Base-by-base conservation (phyloP, 257 asterid genomes). In the Mentha longifolia region DNA sequence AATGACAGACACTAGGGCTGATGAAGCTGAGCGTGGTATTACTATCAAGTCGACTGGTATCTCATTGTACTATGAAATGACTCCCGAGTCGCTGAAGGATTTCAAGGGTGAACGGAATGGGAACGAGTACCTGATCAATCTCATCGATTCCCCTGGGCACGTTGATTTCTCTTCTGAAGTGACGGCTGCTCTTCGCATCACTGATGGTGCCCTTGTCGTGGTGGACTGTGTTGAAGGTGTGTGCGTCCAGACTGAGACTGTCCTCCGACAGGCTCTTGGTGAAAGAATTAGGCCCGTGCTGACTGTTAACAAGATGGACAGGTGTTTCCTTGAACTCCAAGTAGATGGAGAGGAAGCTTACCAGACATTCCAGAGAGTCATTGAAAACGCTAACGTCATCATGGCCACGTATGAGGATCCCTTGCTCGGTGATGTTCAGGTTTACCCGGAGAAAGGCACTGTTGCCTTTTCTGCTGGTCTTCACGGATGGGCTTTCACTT, bases 1-100 rank as follows among this genome's bases (percentile, higher is more conserved):
- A 66, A 66, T 66, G 61, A 66, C 84, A 0, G 85, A 85, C 82
- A 85, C 89, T 28, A 79, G 87, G 41, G 86, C 86, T 6, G 89
- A 84, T 68, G 89, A 84, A 77, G 89, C 89, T 2, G 89, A 84
- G 56, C 81, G 85, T 17, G 86, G 89, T 16, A 84, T 84, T 74
- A 84, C 89, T 3, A 85, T 81, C 13, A 81, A 84, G 77, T 84
- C 88, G 14, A 84, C 84, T 9, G 88, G 88, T 52, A 84, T 84
- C 64, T 84, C 88, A 0, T 78, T 84, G 65, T 81, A 84, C 22
- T 84, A 84, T 65, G 79, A 76, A 65, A 81, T 47, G 72, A 49
- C 31, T 50, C 61, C 50, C 3, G 72, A 50, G 42, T 50, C 72
- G 19, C 11, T 66, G 72, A 66, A 50, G 76, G 69, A 33, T 17